Base-by-base conservation (phyloP, 1,284 basidiomycete genomes). In the Phlebopus sp. region DNA sequence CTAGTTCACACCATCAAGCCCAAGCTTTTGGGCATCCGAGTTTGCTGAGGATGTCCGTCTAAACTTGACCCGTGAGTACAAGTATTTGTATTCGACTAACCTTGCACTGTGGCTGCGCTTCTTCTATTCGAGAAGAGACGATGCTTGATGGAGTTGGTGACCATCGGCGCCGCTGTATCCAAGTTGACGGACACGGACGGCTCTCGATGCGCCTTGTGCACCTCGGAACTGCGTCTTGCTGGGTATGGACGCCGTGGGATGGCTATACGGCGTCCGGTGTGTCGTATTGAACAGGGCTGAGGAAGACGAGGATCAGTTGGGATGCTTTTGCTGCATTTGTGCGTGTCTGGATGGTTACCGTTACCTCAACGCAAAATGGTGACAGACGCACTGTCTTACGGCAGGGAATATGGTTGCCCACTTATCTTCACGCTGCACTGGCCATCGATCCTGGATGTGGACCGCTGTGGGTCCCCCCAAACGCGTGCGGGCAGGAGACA, bases 21-120 rank as follows among this genome's bases (percentile, higher is more conserved):
- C 6, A 23, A 29, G 27, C 27, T 5, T 11, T 29, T 29, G 27
- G 7, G 4, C 4, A 29, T 29, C 27, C 27, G 9, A 11, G 27
- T 29, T 29, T 29, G 4, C 9, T 11, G 27, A 29, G 27, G 10
- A 2, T 11, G 4, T 29, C 27, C 27, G 19, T 21, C 23, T n/a
- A 40, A 34, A 19, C 23, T 23, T 30, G 21, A 43, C 15, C 30
- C 29, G 23, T 45, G 25, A 44, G 42, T 35, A 23, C 30, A 40
- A 50, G 17, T 31, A 58, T 59, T 64, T 51, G 59, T 43, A 50
- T 58, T 64, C 44, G 52, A 32, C 40, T 43, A 64, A 64, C 53
- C 50, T 60, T 52, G 44, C 11, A 19, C 14, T 6, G 15, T 40
- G 19, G 37, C 37, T 25, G 30, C 19, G 21, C 4, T 4, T 3